Evolutionary conservation across 2,329 filamentous ascomycete species (phyloP).

Genomic region (Leptographium procerum): DNA sequence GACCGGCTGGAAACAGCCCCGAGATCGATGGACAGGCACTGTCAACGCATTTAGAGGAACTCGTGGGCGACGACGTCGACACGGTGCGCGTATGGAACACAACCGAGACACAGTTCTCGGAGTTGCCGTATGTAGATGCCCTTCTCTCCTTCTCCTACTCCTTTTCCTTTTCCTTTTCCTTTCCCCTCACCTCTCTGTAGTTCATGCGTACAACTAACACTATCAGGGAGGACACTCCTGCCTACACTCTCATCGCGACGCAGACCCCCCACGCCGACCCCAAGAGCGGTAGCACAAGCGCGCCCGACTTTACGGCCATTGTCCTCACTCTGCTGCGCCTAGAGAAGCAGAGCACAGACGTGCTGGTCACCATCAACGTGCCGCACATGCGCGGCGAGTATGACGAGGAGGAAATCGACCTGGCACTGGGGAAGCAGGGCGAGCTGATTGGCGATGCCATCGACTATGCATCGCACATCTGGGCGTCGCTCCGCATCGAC

Average conservation of each 20-base stretch:
- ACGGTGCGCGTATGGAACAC: slow-evolving; percentile 56
- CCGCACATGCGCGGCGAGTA: slow-evolving; percentile 71
- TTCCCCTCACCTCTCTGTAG: not conserved
- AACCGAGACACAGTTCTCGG: slow-evolving; percentile 46
- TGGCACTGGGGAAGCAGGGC: slow-evolving; percentile 53
- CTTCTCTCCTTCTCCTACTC: no score
- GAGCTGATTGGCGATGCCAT: slow-evolving; percentile 57
- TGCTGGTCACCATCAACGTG: slow-evolving; percentile 79
- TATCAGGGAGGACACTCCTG: slow-evolving; percentile 38
- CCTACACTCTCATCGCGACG: slow-evolving; percentile 60
- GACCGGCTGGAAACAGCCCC: slow-evolving; percentile 37
- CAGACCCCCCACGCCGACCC: slow-evolving; percentile 33
- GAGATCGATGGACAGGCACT: slow-evolving; percentile 60
- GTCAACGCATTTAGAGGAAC: slow-evolving; percentile 56
- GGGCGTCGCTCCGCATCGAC: slow-evolving; percentile 64
- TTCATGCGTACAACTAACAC: not conserved
- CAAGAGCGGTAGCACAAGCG: slow-evolving; percentile 24
- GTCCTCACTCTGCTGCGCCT: slow-evolving; percentile 69
- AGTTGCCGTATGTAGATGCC: slow-evolving; percentile 18
- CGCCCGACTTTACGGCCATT: slow-evolving; percentile 58
- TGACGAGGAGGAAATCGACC: slow-evolving; percentile 58
- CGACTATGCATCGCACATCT: slow-evolving; percentile 56
- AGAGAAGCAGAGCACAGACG: slow-evolving; percentile 63
- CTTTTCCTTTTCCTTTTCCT: not conserved
- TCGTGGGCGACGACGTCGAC: slow-evolving; percentile 53